A percentile compares a stretch with the other conserved stretches of the same genome.
phyloP scores from a whole-genome alignment of 148 eudicot genomes.

The Fagopyrum tataricum region DNA sequence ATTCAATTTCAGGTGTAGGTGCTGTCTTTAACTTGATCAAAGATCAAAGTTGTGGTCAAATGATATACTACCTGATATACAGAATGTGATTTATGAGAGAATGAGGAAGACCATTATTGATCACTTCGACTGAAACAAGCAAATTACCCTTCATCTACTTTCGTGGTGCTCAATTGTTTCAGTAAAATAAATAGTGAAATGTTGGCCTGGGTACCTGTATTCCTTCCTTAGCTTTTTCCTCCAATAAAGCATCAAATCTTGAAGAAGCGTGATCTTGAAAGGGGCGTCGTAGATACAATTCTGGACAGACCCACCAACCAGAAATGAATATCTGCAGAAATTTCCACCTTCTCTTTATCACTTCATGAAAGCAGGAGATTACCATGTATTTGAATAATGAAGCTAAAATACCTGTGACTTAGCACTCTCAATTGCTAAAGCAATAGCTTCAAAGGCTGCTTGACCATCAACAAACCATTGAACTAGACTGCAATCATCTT shows the following conservation, averaged over 20 bases:
- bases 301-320: conserved; percentile 99
- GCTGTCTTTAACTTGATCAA: too few species aligned
- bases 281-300: conserved; percentile 79
- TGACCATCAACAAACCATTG: conserved; percentile 96
- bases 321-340: conserved; percentile 81
- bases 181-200: not conserved
- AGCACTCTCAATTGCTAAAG: conserved; percentile 84
- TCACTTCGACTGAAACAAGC: too few species aligned
- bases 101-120: not conserved
- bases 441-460: conserved; percentile 89
- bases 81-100: not conserved
- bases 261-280: conserved; percentile 63
- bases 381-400: conserved; percentile 16
- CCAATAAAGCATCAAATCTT: conserved; percentile 82
- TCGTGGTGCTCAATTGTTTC: too few species aligned
- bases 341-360: conserved; percentile 17
- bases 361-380: not conserved
- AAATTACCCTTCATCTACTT: too few species aligned
- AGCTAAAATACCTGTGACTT: conserved; percentile 70
- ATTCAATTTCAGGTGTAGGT: too few species aligned
- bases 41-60: too few species aligned
- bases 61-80: too few species aligned
- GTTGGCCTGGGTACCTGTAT: conserved; percentile 76
- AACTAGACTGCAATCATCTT: conserved; percentile 84
- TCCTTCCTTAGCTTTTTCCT: conserved; percentile 90